A percentile compares a stretch with the other conserved stretches of the same genome.
Conservation (phyloP, 2,329 filamentous ascomycete genomes). For the Trichoderma gracile region DNA sequence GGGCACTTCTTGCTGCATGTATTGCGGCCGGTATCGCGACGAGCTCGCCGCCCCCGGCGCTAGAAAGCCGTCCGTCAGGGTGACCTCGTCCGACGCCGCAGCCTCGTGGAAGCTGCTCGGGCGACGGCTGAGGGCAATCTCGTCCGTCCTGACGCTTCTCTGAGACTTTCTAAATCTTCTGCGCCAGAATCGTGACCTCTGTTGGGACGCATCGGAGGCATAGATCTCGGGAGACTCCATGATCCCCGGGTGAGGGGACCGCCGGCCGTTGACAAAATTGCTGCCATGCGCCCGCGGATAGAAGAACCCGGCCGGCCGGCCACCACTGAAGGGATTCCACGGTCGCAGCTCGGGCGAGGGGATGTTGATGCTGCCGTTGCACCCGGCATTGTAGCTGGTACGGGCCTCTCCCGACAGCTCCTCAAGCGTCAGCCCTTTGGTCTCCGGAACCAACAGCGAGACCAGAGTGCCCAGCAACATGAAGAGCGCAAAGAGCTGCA, state of each 20-base stretch:
- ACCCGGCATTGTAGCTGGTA: constrained; percentile 57
- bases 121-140: constrained; percentile 39
- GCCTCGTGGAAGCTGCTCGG: constrained; percentile 32
- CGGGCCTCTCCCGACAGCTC: constrained; percentile 67
- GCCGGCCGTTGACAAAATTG: constrained; percentile 34
- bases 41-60: constrained; percentile 7
- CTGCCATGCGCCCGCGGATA: constrained; percentile 43
- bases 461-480: constrained; percentile 72
- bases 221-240: constrained; percentile 47
- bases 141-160: constrained; percentile 35
- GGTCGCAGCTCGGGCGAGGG: constrained; percentile 37
- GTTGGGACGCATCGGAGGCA: constrained; percentile 30
- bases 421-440: constrained; percentile 72
- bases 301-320: constrained; percentile 53
- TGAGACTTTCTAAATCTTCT: constrained; percentile 33
- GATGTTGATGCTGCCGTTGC: constrained; percentile 50
- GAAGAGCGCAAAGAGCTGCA: constrained; percentile 78
- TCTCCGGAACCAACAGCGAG: constrained; percentile 74
- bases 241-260: constrained; percentile 42
- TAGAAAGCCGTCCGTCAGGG: constrained; percentile 16
- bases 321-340: constrained; percentile 53
- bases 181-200: constrained; percentile 37
- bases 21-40: background rate
- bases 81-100: constrained; percentile 24
- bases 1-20: constrained; percentile 28